Base-by-base conservation (phyloP, 1,284 basidiomycete genomes). In the Sporisorium exsertum region DNA sequence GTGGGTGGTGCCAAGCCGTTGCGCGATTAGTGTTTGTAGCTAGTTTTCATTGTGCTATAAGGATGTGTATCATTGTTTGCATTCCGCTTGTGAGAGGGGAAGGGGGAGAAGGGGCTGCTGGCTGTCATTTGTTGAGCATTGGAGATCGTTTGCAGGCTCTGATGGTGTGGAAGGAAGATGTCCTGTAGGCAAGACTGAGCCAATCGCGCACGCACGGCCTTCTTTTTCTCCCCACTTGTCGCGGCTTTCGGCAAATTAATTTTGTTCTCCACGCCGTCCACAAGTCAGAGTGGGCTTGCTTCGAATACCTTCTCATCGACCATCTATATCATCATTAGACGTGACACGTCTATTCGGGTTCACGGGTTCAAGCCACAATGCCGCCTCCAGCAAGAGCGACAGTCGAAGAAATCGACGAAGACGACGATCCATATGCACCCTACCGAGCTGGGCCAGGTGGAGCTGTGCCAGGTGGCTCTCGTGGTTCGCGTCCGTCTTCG, bases 1-100 rank as follows among this genome's bases (percentile, higher is more conserved):
- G 90, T 97, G 35, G 94, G 94, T 27, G 94, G 94, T 13, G 79
- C 84, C 18, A 63, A 67, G 53, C 73, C 73, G 32, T 43, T 77
- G 46, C 53, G 69, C 1, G 73, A 72, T 49, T 77, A 46, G 29
- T 13, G 9, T 9, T 24, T 26, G 54, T 43, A 33, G 16, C 18
- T 32, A 49, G 27, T 43, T 26, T 2, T 12, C 18, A 13, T 33
- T 9, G 10, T 33, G 24, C 24, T 43, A 49, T 46, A 20, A 22
- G 26, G 10, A 55, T 3, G 8, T 43, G 53, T 22, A 27, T 27
- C 15, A 3, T 24, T 37, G 15, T 53, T 22, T 26, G 37, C 24
- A 16, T 26, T 22, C 35, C 42, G 37, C 42, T 5, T 8, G 5
- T 8, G 35, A 15, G 35, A 12, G 6, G 35, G 35, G n/a, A n/a